Conservation (phyloP, 2,329 filamentous ascomycete species). For the Ophiosphaerella narmari region DNA sequence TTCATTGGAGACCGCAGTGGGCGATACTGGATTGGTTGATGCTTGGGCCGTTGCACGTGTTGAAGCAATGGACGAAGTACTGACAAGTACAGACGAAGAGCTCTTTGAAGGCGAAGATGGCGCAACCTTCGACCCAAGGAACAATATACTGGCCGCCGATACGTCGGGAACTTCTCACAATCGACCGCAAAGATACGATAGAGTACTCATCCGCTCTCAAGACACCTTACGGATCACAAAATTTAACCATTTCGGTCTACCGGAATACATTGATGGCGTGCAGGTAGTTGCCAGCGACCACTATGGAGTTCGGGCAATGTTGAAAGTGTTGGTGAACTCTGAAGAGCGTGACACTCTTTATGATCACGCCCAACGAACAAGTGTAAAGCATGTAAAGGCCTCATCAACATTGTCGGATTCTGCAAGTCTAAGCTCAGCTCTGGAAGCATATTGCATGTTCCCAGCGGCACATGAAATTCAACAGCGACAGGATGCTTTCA, state of each 20-base stretch:
- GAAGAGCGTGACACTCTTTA: neutral
- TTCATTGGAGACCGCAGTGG: conserved; percentile 55
- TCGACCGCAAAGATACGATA: conserved; percentile 68
- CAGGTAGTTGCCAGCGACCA: conserved; percentile 52
- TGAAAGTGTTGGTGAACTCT: conserved; percentile 36
- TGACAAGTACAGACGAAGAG: conserved; percentile 34
- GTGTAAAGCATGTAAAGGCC: conserved; percentile 16
- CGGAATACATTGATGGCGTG: conserved; percentile 25
- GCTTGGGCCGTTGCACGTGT: conserved; percentile 56
- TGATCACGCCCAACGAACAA: neutral
- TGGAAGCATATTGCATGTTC: conserved; percentile 43
- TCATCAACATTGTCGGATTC: conserved; percentile 10
- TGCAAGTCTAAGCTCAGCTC: conserved; percentile 13
- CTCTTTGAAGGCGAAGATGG: conserved; percentile 65
- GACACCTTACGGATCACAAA: conserved; percentile 46
- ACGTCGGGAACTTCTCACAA: conserved; percentile 61
- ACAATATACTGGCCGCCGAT: conserved; percentile 61
- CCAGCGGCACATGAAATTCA: conserved; percentile 54
- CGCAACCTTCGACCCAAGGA: conserved; percentile 66
- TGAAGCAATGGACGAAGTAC: conserved; percentile 49
- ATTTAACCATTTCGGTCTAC: conserved; percentile 65
- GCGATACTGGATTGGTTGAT: conserved; percentile 56
- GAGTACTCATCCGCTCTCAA: conserved; percentile 60
- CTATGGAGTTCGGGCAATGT: conserved; percentile 55
- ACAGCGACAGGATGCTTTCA: conserved; percentile 52